These are phyloP conservation scores for Coprinopsis marcescibilis DNA, from an alignment of 768 basidiomycete species.

Conservation along the genomic window DNA sequence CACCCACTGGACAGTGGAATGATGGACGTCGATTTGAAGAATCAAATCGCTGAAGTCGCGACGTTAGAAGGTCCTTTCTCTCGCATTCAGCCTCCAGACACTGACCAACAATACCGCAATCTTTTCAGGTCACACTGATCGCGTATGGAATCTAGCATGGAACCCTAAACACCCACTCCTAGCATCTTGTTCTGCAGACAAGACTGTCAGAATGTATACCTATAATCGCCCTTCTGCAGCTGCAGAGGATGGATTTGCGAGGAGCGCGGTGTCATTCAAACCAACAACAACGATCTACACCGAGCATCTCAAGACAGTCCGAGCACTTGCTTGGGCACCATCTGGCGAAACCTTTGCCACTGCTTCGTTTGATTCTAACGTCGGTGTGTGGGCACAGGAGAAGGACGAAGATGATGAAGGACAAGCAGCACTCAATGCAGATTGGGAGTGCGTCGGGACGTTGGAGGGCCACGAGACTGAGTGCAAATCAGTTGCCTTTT, in stretches of 20 bases:
- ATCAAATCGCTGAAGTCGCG: slow-evolving; percentile 26
- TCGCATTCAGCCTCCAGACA: background rate
- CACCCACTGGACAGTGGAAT: too few relatives aligned
- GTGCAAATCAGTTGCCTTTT: slow-evolving; percentile 89
- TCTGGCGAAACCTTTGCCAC: slow-evolving; percentile 83
- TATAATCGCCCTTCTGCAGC: slow-evolving; percentile 37
- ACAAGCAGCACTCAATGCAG: slow-evolving; percentile 27
- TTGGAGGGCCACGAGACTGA: slow-evolving; percentile 96
- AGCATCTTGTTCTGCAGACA: slow-evolving; percentile 94
- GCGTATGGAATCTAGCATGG: slow-evolving; percentile 88
- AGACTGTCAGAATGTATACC: slow-evolving; percentile 78
- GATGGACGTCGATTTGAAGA: slow-evolving; percentile 9
- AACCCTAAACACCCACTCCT: slow-evolving; percentile 76
- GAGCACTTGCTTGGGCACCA: slow-evolving; percentile 84
- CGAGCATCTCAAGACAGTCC: slow-evolving; percentile 83
- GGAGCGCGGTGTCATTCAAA: slow-evolving; percentile 45
- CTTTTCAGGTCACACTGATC: slow-evolving; percentile 64
- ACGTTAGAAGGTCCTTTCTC: slow-evolving; percentile 24
- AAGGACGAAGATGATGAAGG: slow-evolving; percentile 27
- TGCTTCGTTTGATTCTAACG: slow-evolving; percentile 89
- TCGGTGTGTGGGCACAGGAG: slow-evolving; percentile 85
- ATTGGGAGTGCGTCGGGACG: slow-evolving; percentile 86
- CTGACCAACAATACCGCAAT: slow-evolving; percentile 1
- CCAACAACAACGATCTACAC: slow-evolving; percentile 67
- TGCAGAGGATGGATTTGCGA: slow-evolving; percentile 10